Conservation (phyloP, 495 filamentous ascomycete species). For the Glutinoglossum americanum region DNA sequence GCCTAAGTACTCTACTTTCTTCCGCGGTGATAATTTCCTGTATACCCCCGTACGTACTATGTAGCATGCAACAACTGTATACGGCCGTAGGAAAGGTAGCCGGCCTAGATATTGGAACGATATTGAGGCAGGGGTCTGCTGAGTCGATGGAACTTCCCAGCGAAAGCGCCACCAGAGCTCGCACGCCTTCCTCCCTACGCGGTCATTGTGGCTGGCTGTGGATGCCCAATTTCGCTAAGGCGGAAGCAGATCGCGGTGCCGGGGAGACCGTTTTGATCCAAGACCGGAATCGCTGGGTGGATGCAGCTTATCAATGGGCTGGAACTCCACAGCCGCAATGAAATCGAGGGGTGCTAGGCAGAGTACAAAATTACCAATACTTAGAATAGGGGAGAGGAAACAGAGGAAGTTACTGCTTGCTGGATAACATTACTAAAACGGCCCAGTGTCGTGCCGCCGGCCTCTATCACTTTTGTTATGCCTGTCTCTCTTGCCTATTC, state of each 20-base stretch:
- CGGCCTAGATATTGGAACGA: background rate
- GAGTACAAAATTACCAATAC: too few relatives aligned
- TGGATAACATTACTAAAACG: background rate
- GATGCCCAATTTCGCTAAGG: background rate
- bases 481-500: background rate
- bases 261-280: constrained; percentile 2
- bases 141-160: background rate
- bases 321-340: background rate
- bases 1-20: background rate
- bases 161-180: background rate
- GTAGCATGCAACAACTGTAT: background rate
- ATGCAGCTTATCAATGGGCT: background rate
- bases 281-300: background rate
- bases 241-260: constrained; percentile 3
- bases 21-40: background rate
- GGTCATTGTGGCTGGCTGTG: constrained; percentile 1
- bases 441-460: background rate
- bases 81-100: background rate
- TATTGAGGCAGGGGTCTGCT: background rate
- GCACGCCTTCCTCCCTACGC: background rate
- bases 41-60: background rate
- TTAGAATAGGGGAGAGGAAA: too few relatives aligned
- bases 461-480: background rate
- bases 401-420: background rate
- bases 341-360: background rate